Evolutionary conservation across 2,329 filamentous ascomycete genomes (phyloP), one percentile per base, ranked within the genome.

Genomic region (Periconia sp.): DNA sequence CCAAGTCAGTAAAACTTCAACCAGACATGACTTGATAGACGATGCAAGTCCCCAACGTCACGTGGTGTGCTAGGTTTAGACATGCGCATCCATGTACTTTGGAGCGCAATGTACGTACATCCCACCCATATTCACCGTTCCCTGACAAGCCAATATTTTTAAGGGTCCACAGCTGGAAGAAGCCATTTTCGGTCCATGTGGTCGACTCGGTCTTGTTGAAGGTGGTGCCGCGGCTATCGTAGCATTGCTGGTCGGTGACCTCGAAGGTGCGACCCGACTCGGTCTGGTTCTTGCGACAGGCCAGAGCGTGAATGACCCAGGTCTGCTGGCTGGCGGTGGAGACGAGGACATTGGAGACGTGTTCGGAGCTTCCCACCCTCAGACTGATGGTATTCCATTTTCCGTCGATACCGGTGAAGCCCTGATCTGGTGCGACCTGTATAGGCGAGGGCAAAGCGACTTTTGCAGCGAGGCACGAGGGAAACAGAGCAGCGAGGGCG

Each of bases 251-350:
- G 41, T 68, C 58, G 44, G 64, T 58, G 53, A 67, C 58, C 17
- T 53, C 48, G 17, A 50, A 49, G 45, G 69, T 66, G 10, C 66
- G 62, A n/a, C 61, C 19, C 9, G 68, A 61, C 49, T 85, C 61
- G n/a, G 63, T 62, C 17, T 55, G 43, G 45, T 64, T 62, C 13
- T 50, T 42, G 15, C 59, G 40, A 45, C 68, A 71, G n/a, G 65
- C 69, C 42, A 54, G 51, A 31, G 45, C 79, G 40, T 71, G 57
- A 43, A 91, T 76, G 2, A 85, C 81, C 87, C 88, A 91, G 42
- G 87, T 85, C 70, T 91, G 87, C 35, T 89, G 89, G 41, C 86
- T 79, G 13, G 82, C 81, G 6, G 88, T 91, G 64, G 86, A 90
- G 48, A 87, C 79, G 13, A 83, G 76, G 47, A 86, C 79, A 59